A percentile compares a stretch with the other conserved stretches of the same genome.
Evolutionary conservation across 805 yeast species (phyloP).

Genomic region (Schizosaccharomyces cryophilus): DNA sequence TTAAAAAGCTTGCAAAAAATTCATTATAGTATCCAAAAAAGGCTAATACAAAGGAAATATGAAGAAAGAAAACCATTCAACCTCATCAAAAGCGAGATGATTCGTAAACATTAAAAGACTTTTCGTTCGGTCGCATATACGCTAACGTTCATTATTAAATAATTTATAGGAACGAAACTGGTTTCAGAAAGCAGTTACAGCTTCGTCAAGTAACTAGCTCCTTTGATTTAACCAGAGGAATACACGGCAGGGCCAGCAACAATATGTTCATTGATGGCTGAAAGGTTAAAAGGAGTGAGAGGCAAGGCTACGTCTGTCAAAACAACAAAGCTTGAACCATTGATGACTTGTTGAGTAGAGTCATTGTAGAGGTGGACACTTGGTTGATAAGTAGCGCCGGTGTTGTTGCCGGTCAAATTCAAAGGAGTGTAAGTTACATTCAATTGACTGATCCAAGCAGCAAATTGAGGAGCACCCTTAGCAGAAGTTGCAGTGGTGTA

Average conservation of each 20-base stretch:
- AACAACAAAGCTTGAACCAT: conserved; percentile 4
- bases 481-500: conserved; percentile 4
- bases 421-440: conserved; percentile 5
- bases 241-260: conserved; percentile 6
- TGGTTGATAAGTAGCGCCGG: conserved; percentile 5
- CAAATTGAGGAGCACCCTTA: conserved; percentile 3
- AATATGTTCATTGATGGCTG: conserved; percentile 4
- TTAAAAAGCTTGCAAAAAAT: too few species aligned
- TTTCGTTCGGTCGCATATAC: too few species aligned
- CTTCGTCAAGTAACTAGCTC: too few species aligned
- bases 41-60: too few species aligned
- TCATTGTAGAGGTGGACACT: conserved; percentile 2
- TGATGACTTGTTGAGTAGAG: conserved; percentile 1
- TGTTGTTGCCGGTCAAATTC: conserved; percentile 3
- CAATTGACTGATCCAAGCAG: conserved; percentile 6
- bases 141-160: too few species aligned
- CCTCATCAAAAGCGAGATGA: too few species aligned
- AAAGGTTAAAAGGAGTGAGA: conserved; percentile 4
- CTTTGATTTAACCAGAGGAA: not conserved
- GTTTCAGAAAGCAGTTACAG: too few species aligned
- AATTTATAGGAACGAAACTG: too few species aligned
- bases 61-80: too few species aligned
- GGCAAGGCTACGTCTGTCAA: conserved; percentile 3
- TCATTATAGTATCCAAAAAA: too few species aligned
- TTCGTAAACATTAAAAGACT: too few species aligned